Base-by-base conservation (phyloP, 106 monocot species). In the Dendrobium nobile region DNA sequence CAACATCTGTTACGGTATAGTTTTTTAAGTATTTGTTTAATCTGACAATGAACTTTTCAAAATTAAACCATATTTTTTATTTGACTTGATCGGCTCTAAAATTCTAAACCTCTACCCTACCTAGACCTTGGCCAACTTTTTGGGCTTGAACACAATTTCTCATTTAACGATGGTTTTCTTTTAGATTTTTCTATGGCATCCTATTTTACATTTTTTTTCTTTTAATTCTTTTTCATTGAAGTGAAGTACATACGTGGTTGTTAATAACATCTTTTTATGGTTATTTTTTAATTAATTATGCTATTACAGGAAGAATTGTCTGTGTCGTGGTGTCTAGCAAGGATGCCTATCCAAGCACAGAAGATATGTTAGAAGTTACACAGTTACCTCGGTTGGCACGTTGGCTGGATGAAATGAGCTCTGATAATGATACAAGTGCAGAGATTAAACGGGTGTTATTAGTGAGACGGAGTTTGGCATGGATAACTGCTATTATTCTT, bases 401-500 rank as follows among this genome's bases (percentile, higher is more conserved):
- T 40, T 75, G 0, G 85, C 73, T 99, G 77, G 83, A 81, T 78
- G 95, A 95, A 77, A 75, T 40, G 45, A 61, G 7, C 55, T 45
- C 56, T 44, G 80, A 84, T 82, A 31, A 68, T 16, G 79, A 77
- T 9, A 84, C 77, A 16, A 70, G 2, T 72, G 56, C 75, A n/a
- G 87, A 85, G 80, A 27, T 76, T 27, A 45, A 47, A 48, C 76
- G 47, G 41, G 80, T 81, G 54, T 2, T 88, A 40, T 80, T 95
- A 68, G 98, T 93, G 15, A 88, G 98, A 77, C 75, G 59, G 48
- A 95, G 15, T 82, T 87, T 95, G 79, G 98, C 98, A 55, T 99
- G 94, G 98, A 94, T 93, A 81, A 99, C 98, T 44, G 98, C 90
- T 22, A 85, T 99, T 78, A 95, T 99, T 85, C 88, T 99, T 77